Evolutionary conservation across 2,329 filamentous ascomycete genomes (phyloP).

Genomic region (Thelonectria olida): DNA sequence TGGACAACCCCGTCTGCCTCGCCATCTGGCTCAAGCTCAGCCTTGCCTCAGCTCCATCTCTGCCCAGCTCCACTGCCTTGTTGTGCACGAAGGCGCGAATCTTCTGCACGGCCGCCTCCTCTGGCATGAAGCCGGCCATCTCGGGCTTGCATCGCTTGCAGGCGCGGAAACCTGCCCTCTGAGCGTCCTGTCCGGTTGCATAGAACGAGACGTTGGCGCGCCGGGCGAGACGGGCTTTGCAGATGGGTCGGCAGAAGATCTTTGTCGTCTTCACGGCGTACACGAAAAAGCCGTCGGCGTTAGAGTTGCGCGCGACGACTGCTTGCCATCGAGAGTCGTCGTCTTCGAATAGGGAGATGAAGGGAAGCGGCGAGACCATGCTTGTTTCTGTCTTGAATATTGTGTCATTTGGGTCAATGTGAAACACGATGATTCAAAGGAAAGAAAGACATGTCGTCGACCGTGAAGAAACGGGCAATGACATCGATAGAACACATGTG

Average conservation of each 20-base stretch:
- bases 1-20: slow-evolving; percentile 59
- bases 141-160: slow-evolving; percentile 66
- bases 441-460: not conserved
- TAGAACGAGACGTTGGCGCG: slow-evolving; percentile 69
- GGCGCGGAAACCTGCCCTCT: slow-evolving; percentile 58
- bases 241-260: slow-evolving; percentile 69
- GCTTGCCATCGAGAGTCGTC: slow-evolving; percentile 49
- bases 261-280: slow-evolving; percentile 56
- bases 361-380: not conserved
- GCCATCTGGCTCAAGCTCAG: slow-evolving; percentile 58
- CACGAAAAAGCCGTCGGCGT: slow-evolving; percentile 51
- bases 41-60: slow-evolving; percentile 17
- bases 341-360: slow-evolving; percentile 38
- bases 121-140: slow-evolving; percentile 50
- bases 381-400: not conserved
- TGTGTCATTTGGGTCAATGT: not conserved
- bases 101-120: slow-evolving; percentile 54
- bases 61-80: slow-evolving; percentile 37
- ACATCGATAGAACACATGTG: slow-evolving; percentile 19
- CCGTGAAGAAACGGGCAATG: not conserved
- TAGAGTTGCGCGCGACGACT: slow-evolving; percentile 45
- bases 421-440: not conserved
- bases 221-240: slow-evolving; percentile 67
- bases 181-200: slow-evolving; percentile 54
- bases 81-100: slow-evolving; percentile 45